Conservation (phyloP, 202 grass and related monocot species). For the Digitaria exilis region DNA sequence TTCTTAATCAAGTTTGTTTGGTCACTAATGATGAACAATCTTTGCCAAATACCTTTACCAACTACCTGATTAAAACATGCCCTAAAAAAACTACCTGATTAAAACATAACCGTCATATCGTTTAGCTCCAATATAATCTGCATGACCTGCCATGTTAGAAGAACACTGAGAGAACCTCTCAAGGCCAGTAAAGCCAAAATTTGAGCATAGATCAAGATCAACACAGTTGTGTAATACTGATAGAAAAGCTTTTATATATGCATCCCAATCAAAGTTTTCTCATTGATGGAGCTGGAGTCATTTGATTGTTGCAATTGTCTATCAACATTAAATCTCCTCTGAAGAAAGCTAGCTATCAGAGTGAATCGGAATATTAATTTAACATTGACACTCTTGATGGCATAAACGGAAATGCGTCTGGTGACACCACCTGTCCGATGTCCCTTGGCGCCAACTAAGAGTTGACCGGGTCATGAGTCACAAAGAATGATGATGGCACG, state of each 20-base stretch:
- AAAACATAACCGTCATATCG: not conserved
- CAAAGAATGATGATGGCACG: conserved; percentile 2
- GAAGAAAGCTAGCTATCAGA: conserved; percentile 3
- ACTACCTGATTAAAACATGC: no score
- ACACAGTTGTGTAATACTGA: not conserved
- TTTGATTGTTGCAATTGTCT: not conserved
- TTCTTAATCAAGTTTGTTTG: conserved; percentile 25
- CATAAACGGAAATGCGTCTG: conserved; percentile 13
- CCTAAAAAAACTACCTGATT: conserved; percentile 32
- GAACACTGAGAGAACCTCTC: no score
- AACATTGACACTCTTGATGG: conserved; percentile 29
- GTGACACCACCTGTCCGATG: conserved; percentile 7
- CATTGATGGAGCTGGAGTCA: not conserved
- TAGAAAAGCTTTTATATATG: not conserved
- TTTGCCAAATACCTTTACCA: not conserved
- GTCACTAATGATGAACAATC: conserved; percentile 2
- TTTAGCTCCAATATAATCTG: not conserved
- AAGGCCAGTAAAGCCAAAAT: not conserved
- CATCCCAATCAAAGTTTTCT: not conserved
- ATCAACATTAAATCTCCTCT: not conserved
- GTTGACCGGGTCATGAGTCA: conserved; percentile 9
- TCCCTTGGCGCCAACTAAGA: not conserved
- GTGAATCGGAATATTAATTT: conserved; percentile 6
- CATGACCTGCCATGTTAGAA: not conserved
- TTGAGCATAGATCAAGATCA: not conserved